Conservation (phyloP, 352 stramenopile species). For the Phytopythium oedochilum region DNA sequence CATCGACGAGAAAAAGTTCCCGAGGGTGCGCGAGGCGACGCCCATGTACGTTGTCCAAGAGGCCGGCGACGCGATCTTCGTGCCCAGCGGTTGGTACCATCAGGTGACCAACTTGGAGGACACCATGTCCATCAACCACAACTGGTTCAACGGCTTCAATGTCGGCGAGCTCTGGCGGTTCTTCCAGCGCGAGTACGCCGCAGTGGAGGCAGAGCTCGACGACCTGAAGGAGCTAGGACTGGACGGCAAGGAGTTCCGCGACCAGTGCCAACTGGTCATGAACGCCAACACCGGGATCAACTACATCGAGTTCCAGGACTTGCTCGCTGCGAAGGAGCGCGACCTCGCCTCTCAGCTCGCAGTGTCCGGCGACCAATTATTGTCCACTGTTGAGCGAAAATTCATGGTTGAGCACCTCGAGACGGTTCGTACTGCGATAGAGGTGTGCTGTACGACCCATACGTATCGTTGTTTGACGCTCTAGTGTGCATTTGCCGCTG, state of each 20-base stretch:
- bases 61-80: conserved; percentile 89
- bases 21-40: conserved; percentile 38
- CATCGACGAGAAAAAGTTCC: conserved; percentile 51
- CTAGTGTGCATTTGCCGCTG: background rate
- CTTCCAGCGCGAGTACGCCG: conserved; percentile 55
- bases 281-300: conserved; percentile 76
- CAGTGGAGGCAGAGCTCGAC: conserved; percentile 55
- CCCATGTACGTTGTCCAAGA: conserved; percentile 56
- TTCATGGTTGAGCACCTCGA: background rate
- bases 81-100: conserved; percentile 96
- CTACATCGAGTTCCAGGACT: conserved; percentile 53
- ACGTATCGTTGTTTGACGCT: too few species aligned
- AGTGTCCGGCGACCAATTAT: background rate
- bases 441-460: too few species aligned
- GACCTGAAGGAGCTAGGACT: conserved; percentile 65
- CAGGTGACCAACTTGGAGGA: conserved; percentile 91
- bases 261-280: conserved; percentile 77
- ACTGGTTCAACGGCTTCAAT: conserved; percentile 94
- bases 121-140: conserved; percentile 97
- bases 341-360: conserved; percentile 16
- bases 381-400: background rate
- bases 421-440: background rate
- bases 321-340: conserved; percentile 44
- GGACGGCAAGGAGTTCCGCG: conserved; percentile 37
- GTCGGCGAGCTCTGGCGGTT: conserved; percentile 59